Percentiles rank a stretch among this genome's conserved stretches.
These are phyloP conservation scores for Ophioceras dolichostomum DNA, from an alignment of 2,329 filamentous ascomycete species.

Conservation along the genomic window DNA sequence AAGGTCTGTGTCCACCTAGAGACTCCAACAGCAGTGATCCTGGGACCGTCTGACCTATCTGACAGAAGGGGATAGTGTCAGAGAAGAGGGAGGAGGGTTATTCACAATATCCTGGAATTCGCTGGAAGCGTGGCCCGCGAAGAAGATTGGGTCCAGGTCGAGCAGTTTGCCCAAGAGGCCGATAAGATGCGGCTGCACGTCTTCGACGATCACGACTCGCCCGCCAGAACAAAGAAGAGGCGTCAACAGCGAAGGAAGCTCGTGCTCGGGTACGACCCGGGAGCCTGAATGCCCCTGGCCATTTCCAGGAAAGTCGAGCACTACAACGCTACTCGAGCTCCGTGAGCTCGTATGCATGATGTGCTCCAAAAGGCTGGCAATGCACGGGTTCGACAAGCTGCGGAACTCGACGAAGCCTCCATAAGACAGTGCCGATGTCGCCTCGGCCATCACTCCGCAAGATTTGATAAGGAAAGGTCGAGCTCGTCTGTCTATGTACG, in stretches of 20 bases:
- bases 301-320: background rate
- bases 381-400: constrained; percentile 3
- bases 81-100: constrained; percentile 8
- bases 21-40: too few species aligned
- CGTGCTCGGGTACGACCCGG: background rate
- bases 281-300: background rate
- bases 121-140: constrained; percentile 8
- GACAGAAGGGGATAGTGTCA: constrained; percentile 7
- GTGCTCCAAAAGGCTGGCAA: background rate
- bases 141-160: constrained; percentile 10
- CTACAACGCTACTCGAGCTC: background rate
- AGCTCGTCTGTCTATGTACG: too few species aligned
- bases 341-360: background rate
- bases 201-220: constrained; percentile 6
- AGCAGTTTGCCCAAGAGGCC: constrained; percentile 5
- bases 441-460: too few species aligned
- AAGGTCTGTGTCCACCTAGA: too few species aligned
- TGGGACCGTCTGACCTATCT: too few species aligned
- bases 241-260: too few species aligned
- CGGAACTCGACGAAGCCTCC: constrained; percentile 4
- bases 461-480: too few species aligned
- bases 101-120: constrained; percentile 9
- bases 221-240: too few species aligned
- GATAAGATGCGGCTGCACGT: constrained; percentile 6
- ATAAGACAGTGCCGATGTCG: constrained; percentile 2